These are phyloP conservation scores for Myochromella boudieri DNA, from an alignment of 768 basidiomycete species.

Conservation along the genomic window DNA sequence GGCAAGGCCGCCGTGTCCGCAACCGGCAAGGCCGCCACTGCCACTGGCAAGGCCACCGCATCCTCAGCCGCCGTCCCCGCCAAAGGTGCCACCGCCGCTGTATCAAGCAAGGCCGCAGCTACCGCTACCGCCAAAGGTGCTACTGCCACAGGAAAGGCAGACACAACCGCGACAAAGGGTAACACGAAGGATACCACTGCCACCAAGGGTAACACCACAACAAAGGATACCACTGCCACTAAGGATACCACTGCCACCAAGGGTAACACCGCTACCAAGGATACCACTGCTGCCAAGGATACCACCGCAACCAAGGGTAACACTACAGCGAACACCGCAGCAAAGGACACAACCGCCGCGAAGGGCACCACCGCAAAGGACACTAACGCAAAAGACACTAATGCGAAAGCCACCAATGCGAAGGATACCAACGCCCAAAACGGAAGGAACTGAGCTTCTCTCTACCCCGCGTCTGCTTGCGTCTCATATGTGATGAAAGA, in stretches of 20 bases:
- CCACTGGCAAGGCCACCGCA: slow-evolving; percentile 6
- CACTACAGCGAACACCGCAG: not conserved
- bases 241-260: not conserved
- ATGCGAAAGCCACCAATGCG: not conserved
- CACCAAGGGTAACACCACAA: not conserved
- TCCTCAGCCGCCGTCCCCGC: not conserved
- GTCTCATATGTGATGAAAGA: slow-evolving; percentile 1
- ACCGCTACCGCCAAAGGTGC: not conserved
- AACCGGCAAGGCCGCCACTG: not conserved
- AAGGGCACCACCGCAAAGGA: not conserved
- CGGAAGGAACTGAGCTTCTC: not conserved
- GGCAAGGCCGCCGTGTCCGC: slow-evolving; percentile 5
- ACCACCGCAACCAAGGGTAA: not conserved
- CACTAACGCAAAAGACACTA: slow-evolving; percentile 1
- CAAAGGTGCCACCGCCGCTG: not conserved
- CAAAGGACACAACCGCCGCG: not conserved
- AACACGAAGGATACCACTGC: not conserved
- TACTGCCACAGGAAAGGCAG: not conserved
- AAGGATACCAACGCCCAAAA: not conserved
- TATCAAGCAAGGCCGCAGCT: slow-evolving; percentile 4
- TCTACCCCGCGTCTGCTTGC: not conserved
- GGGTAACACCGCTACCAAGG: not conserved
- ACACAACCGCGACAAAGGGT: not conserved
- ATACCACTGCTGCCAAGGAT: not conserved
- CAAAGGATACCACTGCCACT: not conserved